Evolutionary conservation across 2,329 filamentous ascomycete genomes (phyloP).

Genomic region (Fusarium sp.): DNA sequence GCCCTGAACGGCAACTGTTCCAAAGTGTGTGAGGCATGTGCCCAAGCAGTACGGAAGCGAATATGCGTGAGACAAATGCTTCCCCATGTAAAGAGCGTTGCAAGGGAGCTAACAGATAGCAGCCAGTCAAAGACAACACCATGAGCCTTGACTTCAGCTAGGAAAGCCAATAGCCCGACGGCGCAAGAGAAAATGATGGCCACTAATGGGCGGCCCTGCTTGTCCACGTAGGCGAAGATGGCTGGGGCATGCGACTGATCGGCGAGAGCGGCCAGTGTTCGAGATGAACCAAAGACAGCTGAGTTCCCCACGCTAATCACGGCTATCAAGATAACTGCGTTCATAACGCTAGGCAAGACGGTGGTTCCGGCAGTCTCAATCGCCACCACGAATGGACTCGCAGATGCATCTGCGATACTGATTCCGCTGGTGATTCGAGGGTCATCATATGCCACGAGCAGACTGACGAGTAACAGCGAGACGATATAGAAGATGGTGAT

Average conservation of each 20-base stretch:
- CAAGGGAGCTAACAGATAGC: constrained; percentile 77
- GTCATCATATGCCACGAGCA: constrained; percentile 82
- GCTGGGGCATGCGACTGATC: constrained; percentile 86
- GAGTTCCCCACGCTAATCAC: constrained; percentile 93
- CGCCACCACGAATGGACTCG: constrained; percentile 93
- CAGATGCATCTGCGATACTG: constrained; percentile 71
- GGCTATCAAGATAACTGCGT: constrained; percentile 91
- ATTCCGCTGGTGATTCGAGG: constrained; percentile 67
- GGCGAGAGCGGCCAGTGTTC: constrained; percentile 88
- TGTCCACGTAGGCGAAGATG: constrained; percentile 83
- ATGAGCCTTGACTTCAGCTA: constrained; percentile 73
- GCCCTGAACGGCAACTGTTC: constrained; percentile 84
- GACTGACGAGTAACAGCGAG: constrained; percentile 81
- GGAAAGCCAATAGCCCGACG: constrained; percentile 80
- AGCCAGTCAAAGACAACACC: constrained; percentile 81
- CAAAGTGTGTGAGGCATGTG: constrained; percentile 71
- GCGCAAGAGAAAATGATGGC: constrained; percentile 75
- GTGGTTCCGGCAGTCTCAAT: constrained; percentile 87
- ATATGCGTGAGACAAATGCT: constrained; percentile 92
- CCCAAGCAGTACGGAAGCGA: constrained; percentile 86
- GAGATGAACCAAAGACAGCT: constrained; percentile 90
- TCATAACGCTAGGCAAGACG: constrained; percentile 87
- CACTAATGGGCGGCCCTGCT: constrained; percentile 80
- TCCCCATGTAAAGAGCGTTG: constrained; percentile 81
- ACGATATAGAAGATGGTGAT: constrained; percentile 91